phyloP scores from a whole-genome alignment of 2,329 filamentous ascomycete species.

The Clarireedia sp. region DNA sequence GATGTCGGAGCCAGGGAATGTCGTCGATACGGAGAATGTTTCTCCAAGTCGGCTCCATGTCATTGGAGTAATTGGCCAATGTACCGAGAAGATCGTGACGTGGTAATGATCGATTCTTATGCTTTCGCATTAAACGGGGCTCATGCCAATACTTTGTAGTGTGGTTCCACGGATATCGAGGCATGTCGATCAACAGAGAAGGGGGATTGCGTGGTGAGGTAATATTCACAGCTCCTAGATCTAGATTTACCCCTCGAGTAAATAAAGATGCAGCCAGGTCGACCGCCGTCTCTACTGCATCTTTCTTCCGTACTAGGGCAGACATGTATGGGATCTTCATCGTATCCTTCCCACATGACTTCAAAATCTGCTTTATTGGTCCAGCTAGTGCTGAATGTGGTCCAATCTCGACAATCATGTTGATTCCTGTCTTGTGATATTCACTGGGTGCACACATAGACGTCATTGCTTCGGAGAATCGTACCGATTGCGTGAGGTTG shows the following conservation, averaged over 20 bases:
- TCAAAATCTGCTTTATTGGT: constrained; percentile 25
- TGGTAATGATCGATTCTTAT: constrained; percentile 12
- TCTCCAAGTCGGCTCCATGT: constrained; percentile 8
- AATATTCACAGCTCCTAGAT: constrained; percentile 42
- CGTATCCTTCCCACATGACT: constrained; percentile 34
- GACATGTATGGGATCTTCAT: constrained; percentile 28
- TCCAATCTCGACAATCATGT: constrained; percentile 18
- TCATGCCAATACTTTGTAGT: constrained; percentile 44
- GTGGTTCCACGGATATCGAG: constrained; percentile 48
- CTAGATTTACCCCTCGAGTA: constrained; percentile 25
- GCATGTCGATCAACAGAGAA: constrained; percentile 31
- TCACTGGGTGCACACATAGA: constrained; percentile 17
- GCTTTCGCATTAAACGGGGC: constrained; percentile 38
- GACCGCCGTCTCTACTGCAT: constrained; percentile 15
- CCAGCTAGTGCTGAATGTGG: constrained; percentile 19
- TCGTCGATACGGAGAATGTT: constrained; percentile 3
- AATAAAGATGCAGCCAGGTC: constrained; percentile 15
- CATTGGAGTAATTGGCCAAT: constrained; percentile 2
- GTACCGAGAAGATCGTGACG: constrained; percentile 6
- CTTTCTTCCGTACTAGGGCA: constrained; percentile 11
- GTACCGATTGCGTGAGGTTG: constrained; percentile 38
- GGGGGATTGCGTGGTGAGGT: constrained; percentile 25
- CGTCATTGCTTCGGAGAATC: constrained; percentile 35
- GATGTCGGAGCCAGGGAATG: constrained; percentile 31
- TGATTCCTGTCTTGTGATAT: constrained; percentile 16